These are phyloP conservation scores for Sugiyamaella sp. DNA, from an alignment of 1,139 yeast genomes.

Conservation along the genomic window DNA sequence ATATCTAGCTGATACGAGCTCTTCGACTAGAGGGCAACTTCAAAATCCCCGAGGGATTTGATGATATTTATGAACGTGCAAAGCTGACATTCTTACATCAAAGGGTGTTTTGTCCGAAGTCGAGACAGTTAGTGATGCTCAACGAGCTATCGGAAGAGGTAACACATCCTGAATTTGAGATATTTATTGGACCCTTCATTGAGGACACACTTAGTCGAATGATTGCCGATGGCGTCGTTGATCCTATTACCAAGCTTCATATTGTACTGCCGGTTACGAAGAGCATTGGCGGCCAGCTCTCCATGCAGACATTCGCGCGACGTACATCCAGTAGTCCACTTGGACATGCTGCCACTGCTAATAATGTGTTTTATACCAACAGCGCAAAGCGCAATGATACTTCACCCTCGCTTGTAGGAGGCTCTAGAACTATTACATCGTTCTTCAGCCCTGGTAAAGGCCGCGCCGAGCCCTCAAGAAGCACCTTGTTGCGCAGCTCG, in stretches of 20 bases:
- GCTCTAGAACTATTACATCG: conserved; percentile 5
- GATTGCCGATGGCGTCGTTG: conserved; percentile 66
- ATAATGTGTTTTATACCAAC: conserved; percentile 8
- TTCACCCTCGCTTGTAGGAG: conserved; percentile 1
- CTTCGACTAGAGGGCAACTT: conserved; percentile 65
- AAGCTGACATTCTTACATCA: conserved; percentile 82
- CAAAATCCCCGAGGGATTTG: conserved; percentile 59
- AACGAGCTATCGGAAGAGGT: conserved; percentile 52
- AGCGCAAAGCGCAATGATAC: conserved; percentile 8
- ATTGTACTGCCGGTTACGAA: conserved; percentile 18
- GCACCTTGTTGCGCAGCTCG: too few relatives aligned
- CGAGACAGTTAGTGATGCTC: conserved; percentile 55
- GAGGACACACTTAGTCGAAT: conserved; percentile 52
- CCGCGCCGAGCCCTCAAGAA: too few relatives aligned
- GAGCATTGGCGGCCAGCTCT: conserved; percentile 2
- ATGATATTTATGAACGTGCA: conserved; percentile 65
- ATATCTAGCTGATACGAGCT: conserved; percentile 45
- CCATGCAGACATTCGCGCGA: neutral
- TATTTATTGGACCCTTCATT: conserved; percentile 63
- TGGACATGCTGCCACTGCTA: neutral
- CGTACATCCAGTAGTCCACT: conserved; percentile 5
- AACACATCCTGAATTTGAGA: conserved; percentile 48
- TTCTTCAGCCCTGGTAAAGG: conserved; percentile 21
- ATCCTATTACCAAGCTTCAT: conserved; percentile 61
- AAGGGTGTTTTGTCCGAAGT: conserved; percentile 75